A percentile compares a stretch with the other conserved stretches of the same genome.
Conservation (phyloP, 208 protist genomes). For the Blechomonas ayalai region DNA sequence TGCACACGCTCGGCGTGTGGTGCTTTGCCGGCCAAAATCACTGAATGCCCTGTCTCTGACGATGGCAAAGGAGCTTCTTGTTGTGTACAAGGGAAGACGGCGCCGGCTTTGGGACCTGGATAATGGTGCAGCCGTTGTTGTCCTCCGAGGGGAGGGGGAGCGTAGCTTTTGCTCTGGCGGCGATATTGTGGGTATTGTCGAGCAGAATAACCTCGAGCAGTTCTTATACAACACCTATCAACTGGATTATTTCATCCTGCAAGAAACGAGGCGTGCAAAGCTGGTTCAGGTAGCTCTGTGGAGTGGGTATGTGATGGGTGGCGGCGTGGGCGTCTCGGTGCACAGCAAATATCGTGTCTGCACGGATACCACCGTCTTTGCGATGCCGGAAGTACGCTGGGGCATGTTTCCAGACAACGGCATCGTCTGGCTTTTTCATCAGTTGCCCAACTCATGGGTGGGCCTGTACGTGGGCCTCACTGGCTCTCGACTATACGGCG, state of each 20-base stretch:
- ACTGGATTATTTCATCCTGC: conserved; percentile 55
- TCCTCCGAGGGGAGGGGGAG: conserved; percentile 29
- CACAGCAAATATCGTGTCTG: conserved; percentile 67
- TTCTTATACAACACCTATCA: conserved; percentile 72
- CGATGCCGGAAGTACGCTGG: conserved; percentile 82
- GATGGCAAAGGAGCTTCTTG: conserved; percentile 35
- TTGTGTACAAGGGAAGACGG: too few relatives aligned
- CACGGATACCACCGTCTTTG: conserved; percentile 68
- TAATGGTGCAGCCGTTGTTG: conserved; percentile 18
- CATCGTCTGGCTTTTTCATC: conserved; percentile 50
- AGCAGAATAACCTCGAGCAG: conserved; percentile 10
- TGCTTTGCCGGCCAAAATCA: conserved; percentile 17
- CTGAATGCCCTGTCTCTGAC: conserved; percentile 41
- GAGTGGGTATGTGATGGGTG: conserved; percentile 79
- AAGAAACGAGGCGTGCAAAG: too few relatives aligned
- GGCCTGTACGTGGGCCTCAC: conserved; percentile 77
- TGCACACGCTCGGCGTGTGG: conserved; percentile 29
- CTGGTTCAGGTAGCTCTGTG: conserved; percentile 68
- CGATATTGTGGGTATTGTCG: conserved; percentile 42
- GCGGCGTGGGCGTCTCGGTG: conserved; percentile 73
- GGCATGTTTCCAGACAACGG: conserved; percentile 63
- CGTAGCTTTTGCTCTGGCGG: conserved; percentile 72
- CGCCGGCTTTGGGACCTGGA: too few relatives aligned
- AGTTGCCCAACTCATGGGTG: conserved; percentile 30
- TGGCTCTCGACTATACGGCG: conserved; percentile 62